Conservation (phyloP, 257 asterid species). For the Galeopsis tetrahit region DNA sequence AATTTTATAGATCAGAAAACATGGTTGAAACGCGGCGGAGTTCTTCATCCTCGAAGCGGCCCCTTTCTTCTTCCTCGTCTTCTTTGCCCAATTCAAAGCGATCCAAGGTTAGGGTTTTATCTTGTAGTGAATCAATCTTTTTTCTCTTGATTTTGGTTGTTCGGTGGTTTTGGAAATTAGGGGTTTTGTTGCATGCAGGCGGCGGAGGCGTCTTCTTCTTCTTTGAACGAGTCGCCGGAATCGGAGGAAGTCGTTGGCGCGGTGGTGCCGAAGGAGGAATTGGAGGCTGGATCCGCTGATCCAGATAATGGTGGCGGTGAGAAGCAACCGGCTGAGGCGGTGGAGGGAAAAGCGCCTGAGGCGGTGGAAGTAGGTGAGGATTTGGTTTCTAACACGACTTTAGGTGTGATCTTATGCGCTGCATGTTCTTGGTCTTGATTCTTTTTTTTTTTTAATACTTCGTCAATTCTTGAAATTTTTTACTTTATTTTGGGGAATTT, state of each 20-base stretch:
- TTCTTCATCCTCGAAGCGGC: conserved; percentile 83
- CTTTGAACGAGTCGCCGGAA: conserved; percentile 59
- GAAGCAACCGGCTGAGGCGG: conserved; percentile 55
- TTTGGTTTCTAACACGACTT: conserved; percentile 38
- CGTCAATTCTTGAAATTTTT: not conserved
- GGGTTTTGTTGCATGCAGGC: conserved; percentile 57
- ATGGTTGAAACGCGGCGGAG: conserved; percentile 96
- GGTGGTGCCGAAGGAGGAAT: conserved; percentile 60
- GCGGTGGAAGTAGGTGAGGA: conserved; percentile 59
- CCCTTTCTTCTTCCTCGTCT: conserved; percentile 70
- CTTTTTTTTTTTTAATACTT: not conserved
- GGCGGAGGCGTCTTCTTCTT: conserved; percentile 74
- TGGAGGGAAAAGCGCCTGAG: conserved; percentile 49
- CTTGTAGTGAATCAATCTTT: conserved; percentile 16
- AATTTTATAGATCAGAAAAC: conserved; percentile 36
- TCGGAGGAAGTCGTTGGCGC: conserved; percentile 50
- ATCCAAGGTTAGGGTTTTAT: conserved; percentile 77
- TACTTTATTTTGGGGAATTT: not conserved
- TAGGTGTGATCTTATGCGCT: conserved; percentile 34
- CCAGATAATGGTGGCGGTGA: conserved; percentile 51
- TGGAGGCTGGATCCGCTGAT: conserved; percentile 81
- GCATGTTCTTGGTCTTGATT: conserved; percentile 37
- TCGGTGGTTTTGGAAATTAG: conserved; percentile 32
- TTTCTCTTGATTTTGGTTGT: not conserved
- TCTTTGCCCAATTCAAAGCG: conserved; percentile 74